These are phyloP conservation scores for Trichoderma lentiforme DNA, from an alignment of 2,329 filamentous ascomycete genomes.

Conservation along the genomic window DNA sequence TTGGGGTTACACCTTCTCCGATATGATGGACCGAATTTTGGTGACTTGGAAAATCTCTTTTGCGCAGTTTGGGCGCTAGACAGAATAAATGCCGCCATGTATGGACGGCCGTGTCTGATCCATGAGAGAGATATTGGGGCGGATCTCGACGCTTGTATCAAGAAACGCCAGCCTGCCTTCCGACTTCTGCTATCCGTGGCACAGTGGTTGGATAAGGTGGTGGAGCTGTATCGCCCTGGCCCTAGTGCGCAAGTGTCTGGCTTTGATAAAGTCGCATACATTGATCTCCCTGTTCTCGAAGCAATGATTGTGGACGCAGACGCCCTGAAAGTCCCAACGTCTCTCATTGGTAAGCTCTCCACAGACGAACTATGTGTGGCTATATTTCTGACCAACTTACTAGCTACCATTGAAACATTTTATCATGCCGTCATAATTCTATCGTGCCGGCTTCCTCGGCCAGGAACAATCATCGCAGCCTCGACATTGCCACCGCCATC, in stretches of 20 bases:
- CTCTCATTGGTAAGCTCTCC: conserved; percentile 44
- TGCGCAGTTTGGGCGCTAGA: conserved; percentile 61
- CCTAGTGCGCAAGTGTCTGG: conserved; percentile 40
- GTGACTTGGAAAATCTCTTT: conserved; percentile 49
- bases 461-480: conserved; percentile 38
- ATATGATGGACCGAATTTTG: conserved; percentile 38
- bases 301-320: conserved; percentile 54
- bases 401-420: conserved; percentile 59
- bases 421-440: conserved; percentile 64
- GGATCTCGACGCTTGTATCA: conserved; percentile 49
- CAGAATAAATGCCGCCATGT: conserved; percentile 56
- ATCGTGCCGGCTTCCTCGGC: conserved; percentile 53
- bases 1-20: conserved; percentile 51
- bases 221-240: conserved; percentile 57
- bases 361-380: too few species aligned
- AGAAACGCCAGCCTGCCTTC: conserved; percentile 52
- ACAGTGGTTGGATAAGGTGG: conserved; percentile 55
- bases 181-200: conserved; percentile 54
- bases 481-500: conserved; percentile 45
- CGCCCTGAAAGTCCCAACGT: conserved; percentile 47
- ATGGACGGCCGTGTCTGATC: conserved; percentile 57
- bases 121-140: conserved; percentile 59
- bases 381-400: background rate
- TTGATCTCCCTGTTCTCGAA: conserved; percentile 56
- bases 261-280: conserved; percentile 43